Conservation (phyloP, 495 filamentous ascomycete species). For the Penicillium ucsense region DNA sequence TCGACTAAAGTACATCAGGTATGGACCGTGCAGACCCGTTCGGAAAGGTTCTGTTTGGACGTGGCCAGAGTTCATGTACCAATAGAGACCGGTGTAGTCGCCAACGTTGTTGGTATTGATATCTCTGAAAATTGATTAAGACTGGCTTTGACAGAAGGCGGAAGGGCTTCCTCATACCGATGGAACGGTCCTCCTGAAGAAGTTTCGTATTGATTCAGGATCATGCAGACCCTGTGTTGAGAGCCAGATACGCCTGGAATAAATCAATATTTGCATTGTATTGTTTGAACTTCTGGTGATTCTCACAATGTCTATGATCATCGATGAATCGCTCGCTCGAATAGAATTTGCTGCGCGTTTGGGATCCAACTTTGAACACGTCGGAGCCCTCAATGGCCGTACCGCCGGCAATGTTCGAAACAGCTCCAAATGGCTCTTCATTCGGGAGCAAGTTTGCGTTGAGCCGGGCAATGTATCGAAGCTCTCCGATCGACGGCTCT, state of each 20-base stretch:
- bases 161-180: conserved; percentile 8
- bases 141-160: background rate
- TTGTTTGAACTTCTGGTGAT: background rate
- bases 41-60: conserved; percentile 53
- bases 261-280: conserved; percentile 1
- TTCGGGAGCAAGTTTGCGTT: conserved; percentile 44
- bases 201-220: conserved; percentile 33
- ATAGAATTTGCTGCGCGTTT: conserved; percentile 62
- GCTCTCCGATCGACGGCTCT: conserved; percentile 51
- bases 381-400: conserved; percentile 51
- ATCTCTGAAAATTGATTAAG: conserved; percentile 29
- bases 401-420: conserved; percentile 42
- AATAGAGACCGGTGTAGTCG: conserved; percentile 49
- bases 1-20: conserved; percentile 51
- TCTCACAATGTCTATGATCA: conserved; percentile 49
- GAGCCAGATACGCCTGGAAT: conserved; percentile 19
- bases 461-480: conserved; percentile 56
- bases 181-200: conserved; percentile 44
- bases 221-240: conserved; percentile 27
- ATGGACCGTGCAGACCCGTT: conserved; percentile 59
- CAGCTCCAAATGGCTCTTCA: conserved; percentile 36
- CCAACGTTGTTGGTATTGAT: conserved; percentile 57
- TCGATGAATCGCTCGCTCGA: conserved; percentile 59
- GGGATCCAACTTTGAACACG: conserved; percentile 49
- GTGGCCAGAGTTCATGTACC: conserved; percentile 60